A percentile compares a stretch with the other conserved stretches of the same genome.
These are phyloP conservation scores for Corylus heterophylla DNA, from an alignment of 306 rosid genomes.

Conservation along the genomic window DNA sequence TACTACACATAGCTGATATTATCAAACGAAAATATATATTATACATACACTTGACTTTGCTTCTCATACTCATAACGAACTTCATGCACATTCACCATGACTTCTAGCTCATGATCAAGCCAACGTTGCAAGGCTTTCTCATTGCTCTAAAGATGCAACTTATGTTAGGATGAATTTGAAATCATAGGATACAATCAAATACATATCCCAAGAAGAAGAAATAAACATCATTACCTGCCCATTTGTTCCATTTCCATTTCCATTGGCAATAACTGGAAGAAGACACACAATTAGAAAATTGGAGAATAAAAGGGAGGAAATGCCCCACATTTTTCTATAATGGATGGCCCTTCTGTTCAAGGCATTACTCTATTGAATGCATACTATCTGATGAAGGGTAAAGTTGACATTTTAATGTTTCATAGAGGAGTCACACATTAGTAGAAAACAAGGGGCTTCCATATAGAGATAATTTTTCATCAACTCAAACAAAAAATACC, in stretches of 20 bases:
- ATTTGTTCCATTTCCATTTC: constrained; percentile 73
- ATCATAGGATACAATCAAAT: constrained; percentile 13
- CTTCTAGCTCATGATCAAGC: constrained; percentile 99
- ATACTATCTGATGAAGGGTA: not conserved
- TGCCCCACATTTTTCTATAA: constrained; percentile 26
- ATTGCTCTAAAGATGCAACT: constrained; percentile 60
- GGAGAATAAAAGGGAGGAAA: constrained; percentile 19
- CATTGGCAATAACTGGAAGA: constrained; percentile 68
- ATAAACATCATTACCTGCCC: constrained; percentile 70
- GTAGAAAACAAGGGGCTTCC: constrained; percentile 19
- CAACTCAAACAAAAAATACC: constrained; percentile 42
- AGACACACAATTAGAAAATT: constrained; percentile 34
- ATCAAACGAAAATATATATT: constrained; percentile 9
- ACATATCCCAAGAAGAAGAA: constrained; percentile 26
- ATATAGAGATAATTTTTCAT: not conserved
- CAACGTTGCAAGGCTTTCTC: constrained; percentile 94
- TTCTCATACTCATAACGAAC: constrained; percentile 97
- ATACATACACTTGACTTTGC: constrained; percentile 97
- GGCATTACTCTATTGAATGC: constrained; percentile 24
- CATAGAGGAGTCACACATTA: constrained; percentile 12
- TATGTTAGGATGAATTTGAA: constrained; percentile 32
- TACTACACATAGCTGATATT: constrained; percentile 22
- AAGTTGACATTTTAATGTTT: constrained; percentile 11
- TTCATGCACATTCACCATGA: constrained; percentile 97
- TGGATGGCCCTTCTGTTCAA: constrained; percentile 10